Evolutionary conservation across 441 rosid genomes (phyloP).

Genomic region (Macaranga tanarius): DNA sequence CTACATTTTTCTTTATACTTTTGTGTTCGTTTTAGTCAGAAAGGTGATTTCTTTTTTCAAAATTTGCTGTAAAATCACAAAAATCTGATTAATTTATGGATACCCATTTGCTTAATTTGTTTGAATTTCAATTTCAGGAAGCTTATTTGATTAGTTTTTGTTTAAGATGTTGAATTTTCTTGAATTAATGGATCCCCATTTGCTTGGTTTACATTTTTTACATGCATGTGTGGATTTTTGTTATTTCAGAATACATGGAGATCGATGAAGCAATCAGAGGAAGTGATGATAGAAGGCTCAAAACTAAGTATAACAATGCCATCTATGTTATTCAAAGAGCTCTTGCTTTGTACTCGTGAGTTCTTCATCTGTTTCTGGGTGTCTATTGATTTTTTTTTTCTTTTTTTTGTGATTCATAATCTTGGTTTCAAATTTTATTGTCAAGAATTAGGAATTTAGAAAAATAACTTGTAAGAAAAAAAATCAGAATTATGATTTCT

Average conservation of each 20-base stretch:
- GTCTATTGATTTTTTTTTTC: conserved; percentile 14
- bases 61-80: background rate
- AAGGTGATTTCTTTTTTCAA: conserved; percentile 24
- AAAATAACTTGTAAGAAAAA: background rate
- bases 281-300: conserved; percentile 86
- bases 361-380: conserved; percentile 21
- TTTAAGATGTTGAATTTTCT: background rate
- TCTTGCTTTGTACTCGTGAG: conserved; percentile 93
- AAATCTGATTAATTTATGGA: conserved; percentile 10
- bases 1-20: background rate
- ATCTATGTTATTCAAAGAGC: conserved; percentile 85
- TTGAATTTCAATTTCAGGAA: conserved; percentile 13
- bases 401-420: conserved; percentile 23
- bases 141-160: background rate
- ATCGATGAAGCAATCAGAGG: conserved; percentile 79
- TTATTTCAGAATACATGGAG: conserved; percentile 62
- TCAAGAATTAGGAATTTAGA: conserved; percentile 4
- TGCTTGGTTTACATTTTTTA: conserved; percentile 16
- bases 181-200: conserved; percentile 18
- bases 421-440: conserved; percentile 19
- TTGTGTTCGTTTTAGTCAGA: conserved; percentile 15
- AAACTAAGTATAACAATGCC: conserved; percentile 90
- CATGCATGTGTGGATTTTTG: conserved; percentile 17
- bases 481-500: background rate
- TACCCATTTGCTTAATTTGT: conserved; percentile 29